A percentile compares a stretch with the other conserved stretches of the same genome.
Evolutionary conservation across 345 rosid genomes (phyloP).

Genomic region (Populus nigra): DNA sequence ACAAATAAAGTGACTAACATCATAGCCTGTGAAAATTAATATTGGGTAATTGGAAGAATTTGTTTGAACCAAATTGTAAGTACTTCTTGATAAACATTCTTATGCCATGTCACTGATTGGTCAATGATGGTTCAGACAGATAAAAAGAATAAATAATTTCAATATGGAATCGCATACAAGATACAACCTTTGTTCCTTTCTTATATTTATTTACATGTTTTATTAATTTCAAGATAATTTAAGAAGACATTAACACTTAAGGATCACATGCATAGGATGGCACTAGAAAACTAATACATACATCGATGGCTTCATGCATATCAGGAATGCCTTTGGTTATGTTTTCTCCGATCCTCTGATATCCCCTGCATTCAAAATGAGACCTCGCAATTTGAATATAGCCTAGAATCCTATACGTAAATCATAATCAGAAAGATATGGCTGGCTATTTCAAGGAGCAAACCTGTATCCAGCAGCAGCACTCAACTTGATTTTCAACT

Average conservation of each 20-base stretch:
- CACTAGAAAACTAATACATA: constrained; percentile 25
- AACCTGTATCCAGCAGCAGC: constrained; percentile 78
- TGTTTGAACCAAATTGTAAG: background rate
- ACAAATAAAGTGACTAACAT: background rate
- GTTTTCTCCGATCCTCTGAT: constrained; percentile 77
- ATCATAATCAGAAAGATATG: background rate
- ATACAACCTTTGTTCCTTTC: background rate
- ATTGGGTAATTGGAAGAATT: background rate
- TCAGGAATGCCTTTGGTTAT: constrained; percentile 79
- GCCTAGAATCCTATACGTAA: background rate
- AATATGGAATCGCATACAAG: background rate
- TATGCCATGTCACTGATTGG: background rate
- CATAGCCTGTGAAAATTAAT: background rate
- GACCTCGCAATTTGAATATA: background rate
- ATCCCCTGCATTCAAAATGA: constrained; percentile 63
- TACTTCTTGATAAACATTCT: background rate
- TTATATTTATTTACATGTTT: background rate
- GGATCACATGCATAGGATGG: background rate
- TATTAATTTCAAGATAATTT: background rate
- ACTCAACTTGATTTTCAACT: constrained; percentile 68
- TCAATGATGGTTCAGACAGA: background rate
- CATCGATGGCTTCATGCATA: constrained; percentile 84
- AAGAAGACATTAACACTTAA: background rate
- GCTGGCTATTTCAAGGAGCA: background rate
- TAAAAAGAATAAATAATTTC: background rate